These are phyloP conservation scores for Ganoderma lingzhi DNA, from an alignment of 1,284 basidiomycete species.

Conservation along the genomic window DNA sequence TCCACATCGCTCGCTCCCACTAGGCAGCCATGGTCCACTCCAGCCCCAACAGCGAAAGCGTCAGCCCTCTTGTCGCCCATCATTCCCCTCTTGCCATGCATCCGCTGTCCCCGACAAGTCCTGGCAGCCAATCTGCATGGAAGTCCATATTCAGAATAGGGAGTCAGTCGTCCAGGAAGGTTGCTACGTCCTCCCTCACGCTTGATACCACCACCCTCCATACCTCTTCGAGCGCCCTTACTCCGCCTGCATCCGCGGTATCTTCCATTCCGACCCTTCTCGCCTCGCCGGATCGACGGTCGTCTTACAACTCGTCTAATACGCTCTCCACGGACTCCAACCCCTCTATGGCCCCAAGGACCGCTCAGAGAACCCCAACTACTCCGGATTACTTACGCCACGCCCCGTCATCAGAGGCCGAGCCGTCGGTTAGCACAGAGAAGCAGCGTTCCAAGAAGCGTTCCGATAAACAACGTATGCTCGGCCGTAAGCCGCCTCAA, in stretches of 20 bases:
- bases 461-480: slow-evolving; percentile 60
- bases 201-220: slow-evolving; percentile 49
- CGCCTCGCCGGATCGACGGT: slow-evolving; percentile 59
- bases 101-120: slow-evolving; percentile 31
- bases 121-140: slow-evolving; percentile 49
- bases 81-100: slow-evolving; percentile 32
- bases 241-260: slow-evolving; percentile 52
- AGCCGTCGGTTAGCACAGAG: slow-evolving; percentile 39
- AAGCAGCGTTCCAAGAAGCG: slow-evolving; percentile 67
- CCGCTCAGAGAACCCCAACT: slow-evolving; percentile 38
- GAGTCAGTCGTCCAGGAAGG: slow-evolving; percentile 57
- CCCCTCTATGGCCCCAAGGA: slow-evolving; percentile 45
- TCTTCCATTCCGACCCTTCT: slow-evolving; percentile 60
- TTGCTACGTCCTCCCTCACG: slow-evolving; percentile 44
- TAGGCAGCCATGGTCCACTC: slow-evolving; percentile 32
- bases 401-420: slow-evolving; percentile 32
- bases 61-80: slow-evolving; percentile 34
- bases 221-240: slow-evolving; percentile 42
- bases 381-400: slow-evolving; percentile 40
- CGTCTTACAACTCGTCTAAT: slow-evolving; percentile 77
- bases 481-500: slow-evolving; percentile 40
- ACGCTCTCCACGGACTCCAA: slow-evolving; percentile 74
- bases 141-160: slow-evolving; percentile 69
- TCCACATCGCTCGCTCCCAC: slow-evolving; percentile 19
- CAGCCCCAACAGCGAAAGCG: slow-evolving; percentile 33